phyloP scores from a whole-genome alignment of 768 basidiomycete species.

The Neoboletus subvelutipes region DNA sequence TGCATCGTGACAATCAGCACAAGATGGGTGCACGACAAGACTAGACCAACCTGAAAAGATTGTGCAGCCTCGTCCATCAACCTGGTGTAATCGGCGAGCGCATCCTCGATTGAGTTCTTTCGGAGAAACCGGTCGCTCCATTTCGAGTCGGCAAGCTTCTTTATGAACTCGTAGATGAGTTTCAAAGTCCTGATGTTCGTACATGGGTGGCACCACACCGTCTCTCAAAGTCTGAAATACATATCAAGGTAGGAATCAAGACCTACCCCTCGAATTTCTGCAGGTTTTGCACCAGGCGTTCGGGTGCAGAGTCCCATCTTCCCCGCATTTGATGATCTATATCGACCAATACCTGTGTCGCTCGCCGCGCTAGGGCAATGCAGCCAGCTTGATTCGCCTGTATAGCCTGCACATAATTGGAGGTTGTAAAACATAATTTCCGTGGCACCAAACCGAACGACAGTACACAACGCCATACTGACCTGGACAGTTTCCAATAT shows the following conservation, averaged over 20 bases:
- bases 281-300: constrained; percentile 39
- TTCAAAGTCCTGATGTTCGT: constrained; percentile 34
- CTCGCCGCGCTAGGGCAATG: constrained; percentile 39
- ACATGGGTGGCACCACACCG: background rate
- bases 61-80: constrained; percentile 45
- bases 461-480: background rate
- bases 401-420: constrained; percentile 19
- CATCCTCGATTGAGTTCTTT: constrained; percentile 41
- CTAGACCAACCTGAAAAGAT: constrained; percentile 42
- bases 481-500: constrained; percentile 50
- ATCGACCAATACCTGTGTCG: constrained; percentile 42
- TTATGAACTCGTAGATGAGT: constrained; percentile 42
- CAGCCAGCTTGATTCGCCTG: constrained; percentile 42
- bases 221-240: background rate
- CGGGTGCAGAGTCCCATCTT: constrained; percentile 44
- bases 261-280: constrained; percentile 42
- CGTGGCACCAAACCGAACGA: background rate
- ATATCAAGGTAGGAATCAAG: background rate
- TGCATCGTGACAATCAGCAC: constrained; percentile 14
- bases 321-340: constrained; percentile 47
- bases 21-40: background rate
- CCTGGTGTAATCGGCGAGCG: constrained; percentile 34
- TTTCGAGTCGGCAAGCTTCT: constrained; percentile 36
- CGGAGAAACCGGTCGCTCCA: constrained; percentile 43
- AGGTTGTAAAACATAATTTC: background rate